A percentile compares a stretch with the other conserved stretches of the same genome.
These are phyloP conservation scores for Calonectria naviculata DNA, from an alignment of 2,329 filamentous ascomycete species.

Conservation along the genomic window DNA sequence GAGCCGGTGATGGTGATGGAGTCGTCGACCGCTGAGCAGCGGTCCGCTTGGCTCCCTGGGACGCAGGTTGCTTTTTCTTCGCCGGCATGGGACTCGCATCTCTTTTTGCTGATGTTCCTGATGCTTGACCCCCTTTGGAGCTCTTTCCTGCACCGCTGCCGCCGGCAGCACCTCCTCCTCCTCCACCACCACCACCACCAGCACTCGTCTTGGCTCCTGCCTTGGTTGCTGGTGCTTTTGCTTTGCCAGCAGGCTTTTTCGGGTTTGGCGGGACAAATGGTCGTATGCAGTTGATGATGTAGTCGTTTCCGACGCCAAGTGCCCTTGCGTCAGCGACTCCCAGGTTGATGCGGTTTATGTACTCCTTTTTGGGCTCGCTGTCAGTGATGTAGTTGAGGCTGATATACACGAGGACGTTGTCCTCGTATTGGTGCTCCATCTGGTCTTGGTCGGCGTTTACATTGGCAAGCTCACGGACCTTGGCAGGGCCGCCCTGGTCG, in stretches of 20 bases:
- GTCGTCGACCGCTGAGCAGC: slow-evolving; percentile 33
- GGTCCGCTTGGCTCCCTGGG: slow-evolving; percentile 25
- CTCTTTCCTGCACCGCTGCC: background rate
- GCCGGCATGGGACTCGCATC: slow-evolving; percentile 5
- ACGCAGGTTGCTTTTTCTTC: slow-evolving; percentile 22
- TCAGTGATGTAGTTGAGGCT: slow-evolving; percentile 46
- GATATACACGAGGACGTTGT: slow-evolving; percentile 53
- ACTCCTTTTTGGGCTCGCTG: slow-evolving; percentile 51
- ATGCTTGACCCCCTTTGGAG: slow-evolving; percentile 7
- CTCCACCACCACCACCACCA: background rate
- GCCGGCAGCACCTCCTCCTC: background rate
- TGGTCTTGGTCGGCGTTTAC: slow-evolving; percentile 25
- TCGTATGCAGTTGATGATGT: slow-evolving; percentile 50
- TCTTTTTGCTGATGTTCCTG: slow-evolving; percentile 10
- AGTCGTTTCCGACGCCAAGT: slow-evolving; percentile 49
- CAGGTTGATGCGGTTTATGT: slow-evolving; percentile 52
- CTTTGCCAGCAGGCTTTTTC: slow-evolving; percentile 21
- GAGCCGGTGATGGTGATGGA: slow-evolving; percentile 38
- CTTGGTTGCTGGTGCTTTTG: slow-evolving; percentile 14
- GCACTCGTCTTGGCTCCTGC: background rate
- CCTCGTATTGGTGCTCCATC: slow-evolving; percentile 30
- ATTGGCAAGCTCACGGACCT: slow-evolving; percentile 37
- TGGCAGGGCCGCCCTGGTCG: slow-evolving; percentile 46
- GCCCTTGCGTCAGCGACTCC: slow-evolving; percentile 49
- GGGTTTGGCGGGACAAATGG: slow-evolving; percentile 46